These are phyloP conservation scores for Wickerhamomyces sp. DNA, from an alignment of 1,139 yeast species.

Conservation along the genomic window DNA sequence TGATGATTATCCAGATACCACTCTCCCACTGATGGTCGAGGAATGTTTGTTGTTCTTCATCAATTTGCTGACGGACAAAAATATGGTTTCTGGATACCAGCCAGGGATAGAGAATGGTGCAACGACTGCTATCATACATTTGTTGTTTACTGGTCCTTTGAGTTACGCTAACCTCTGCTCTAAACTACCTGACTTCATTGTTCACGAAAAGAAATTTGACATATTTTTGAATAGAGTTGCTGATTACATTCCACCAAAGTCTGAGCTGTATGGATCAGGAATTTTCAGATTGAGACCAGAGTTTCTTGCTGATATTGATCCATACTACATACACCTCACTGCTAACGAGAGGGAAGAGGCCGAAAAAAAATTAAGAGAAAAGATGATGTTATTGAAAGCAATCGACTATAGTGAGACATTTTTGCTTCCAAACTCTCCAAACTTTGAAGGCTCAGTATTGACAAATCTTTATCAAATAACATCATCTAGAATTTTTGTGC, in stretches of 20 bases:
- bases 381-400: conserved; percentile 27
- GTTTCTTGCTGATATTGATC: conserved; percentile 55
- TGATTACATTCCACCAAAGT: conserved; percentile 56
- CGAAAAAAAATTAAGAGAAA: conserved; percentile 32
- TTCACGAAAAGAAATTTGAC: conserved; percentile 71
- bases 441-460: conserved; percentile 33
- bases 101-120: conserved; percentile 51
- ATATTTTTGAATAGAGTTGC: conserved; percentile 56
- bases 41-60: conserved; percentile 73
- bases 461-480: conserved; percentile 41
- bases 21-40: conserved; percentile 61
- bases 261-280: conserved; percentile 64
- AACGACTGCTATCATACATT: conserved; percentile 69
- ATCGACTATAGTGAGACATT: conserved; percentile 39
- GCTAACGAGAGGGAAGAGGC: conserved; percentile 79
- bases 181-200: conserved; percentile 70
- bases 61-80: conserved; percentile 63
- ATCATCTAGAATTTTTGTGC: conserved; percentile 44
- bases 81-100: conserved; percentile 47
- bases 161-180: conserved; percentile 66
- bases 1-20: conserved; percentile 37
- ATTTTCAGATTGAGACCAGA: conserved; percentile 61
- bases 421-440: conserved; percentile 39
- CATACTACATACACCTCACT: conserved; percentile 75
- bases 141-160: conserved; percentile 68